Evolutionary conservation across 768 basidiomycete genomes (phyloP), one percentile per base, ranked within the genome.

Genomic region (Sarcodon sp.): DNA sequence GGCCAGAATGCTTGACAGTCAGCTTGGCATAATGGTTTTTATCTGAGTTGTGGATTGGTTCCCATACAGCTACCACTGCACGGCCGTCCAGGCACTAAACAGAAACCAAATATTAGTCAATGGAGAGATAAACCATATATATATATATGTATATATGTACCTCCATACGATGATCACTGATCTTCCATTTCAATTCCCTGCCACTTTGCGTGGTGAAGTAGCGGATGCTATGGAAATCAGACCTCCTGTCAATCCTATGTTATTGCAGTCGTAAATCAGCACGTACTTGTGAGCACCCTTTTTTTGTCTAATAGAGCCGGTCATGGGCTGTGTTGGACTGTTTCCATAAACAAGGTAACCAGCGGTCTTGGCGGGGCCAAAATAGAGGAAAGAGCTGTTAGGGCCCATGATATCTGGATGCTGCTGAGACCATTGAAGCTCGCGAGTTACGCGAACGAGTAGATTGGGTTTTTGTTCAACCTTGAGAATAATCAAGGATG

Each of bases 391-490:
- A 5, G 86, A 77, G 36, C 75, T 81, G 50, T 71, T 75, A n/a
- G 86, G 86, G n/a, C 86, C 86, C 78, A 86, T 80, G 53, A 87
- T 78, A 43, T 67, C 71, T 18, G 77, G 75, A 57, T 85, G 78
- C 48, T 77, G 78, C 55, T 77, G 71, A 18, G 76, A 68, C 85
- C 86, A 87, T 16, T 66, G 68, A 0, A 69, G 61, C 56, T 87
- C 82, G 13, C 86, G 76, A 36, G 72, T 70, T 47, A 87, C 64
- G 52, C 77, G 72, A 51, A 85, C 69, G 51, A 87, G 70, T 27
- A 72, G 63, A 61, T 83, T 84, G 16, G 81, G 78, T 45, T 64
- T 68, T 49, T 70, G 65, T 15, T 71, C 73, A 44, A 72, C 78
- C 79, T 83, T n/a, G 33, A 27, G 35, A 33, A 10, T 35, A 31